phyloP scores from a whole-genome alignment of 78 protist genomes.

The Dictyostelium firmibasis region DNA sequence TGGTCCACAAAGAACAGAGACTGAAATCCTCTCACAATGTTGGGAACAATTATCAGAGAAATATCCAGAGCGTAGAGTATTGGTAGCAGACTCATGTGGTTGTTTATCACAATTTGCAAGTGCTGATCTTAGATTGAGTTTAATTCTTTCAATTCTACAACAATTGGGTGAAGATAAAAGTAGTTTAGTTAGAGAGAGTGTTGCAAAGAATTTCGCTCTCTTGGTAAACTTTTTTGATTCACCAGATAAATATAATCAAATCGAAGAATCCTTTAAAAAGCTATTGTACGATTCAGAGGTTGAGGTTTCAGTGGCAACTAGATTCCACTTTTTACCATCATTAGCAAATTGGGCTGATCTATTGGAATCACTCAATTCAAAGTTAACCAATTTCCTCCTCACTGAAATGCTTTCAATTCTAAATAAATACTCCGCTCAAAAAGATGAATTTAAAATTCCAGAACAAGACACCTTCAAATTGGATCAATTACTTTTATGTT shows the following conservation, averaged over 20 bases:
- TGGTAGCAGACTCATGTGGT: constrained; percentile 81
- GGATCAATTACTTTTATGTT: constrained; percentile 30
- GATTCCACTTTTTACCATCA: constrained; percentile 46
- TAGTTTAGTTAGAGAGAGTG: constrained; percentile 31
- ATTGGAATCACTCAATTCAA: constrained; percentile 33
- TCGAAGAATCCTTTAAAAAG: constrained; percentile 63
- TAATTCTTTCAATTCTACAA: constrained; percentile 76
- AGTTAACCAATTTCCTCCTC: neutral
- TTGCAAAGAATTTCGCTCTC: constrained; percentile 67
- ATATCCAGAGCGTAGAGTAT: constrained; percentile 69
- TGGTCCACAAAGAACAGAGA: constrained; percentile 74
- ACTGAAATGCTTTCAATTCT: constrained; percentile 18
- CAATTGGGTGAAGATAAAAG: constrained; percentile 65
- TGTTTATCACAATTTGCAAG: constrained; percentile 75
- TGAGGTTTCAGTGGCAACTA: constrained; percentile 32
- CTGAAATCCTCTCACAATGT: constrained; percentile 69
- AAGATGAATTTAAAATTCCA: constrained; percentile 67
- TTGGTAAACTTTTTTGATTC: constrained; percentile 65
- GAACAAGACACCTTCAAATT: constrained; percentile 31
- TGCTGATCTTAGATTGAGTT: constrained; percentile 51
- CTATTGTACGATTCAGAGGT: constrained; percentile 23
- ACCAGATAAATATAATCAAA: constrained; percentile 60
- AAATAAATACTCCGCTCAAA: constrained; percentile 47
- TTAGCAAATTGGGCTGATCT: constrained; percentile 68
- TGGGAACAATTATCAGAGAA: constrained; percentile 71